These are phyloP conservation scores for Pseudogymnoascus sp. DNA, from an alignment of 2,329 filamentous ascomycete species.

Conservation along the genomic window DNA sequence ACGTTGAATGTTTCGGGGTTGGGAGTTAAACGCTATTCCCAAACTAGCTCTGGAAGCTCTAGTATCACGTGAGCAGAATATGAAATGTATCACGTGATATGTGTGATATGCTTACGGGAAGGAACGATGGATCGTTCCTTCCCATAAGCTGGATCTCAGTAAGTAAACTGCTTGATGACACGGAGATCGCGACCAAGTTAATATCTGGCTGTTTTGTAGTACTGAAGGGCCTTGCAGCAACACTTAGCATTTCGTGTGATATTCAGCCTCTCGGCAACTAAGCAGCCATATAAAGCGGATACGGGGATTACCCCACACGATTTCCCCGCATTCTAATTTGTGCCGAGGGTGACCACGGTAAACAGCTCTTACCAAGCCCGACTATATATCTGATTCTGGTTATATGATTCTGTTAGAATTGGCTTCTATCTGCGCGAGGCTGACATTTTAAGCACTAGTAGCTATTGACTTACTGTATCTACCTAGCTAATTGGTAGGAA, in stretches of 20 bases:
- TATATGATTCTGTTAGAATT: slow-evolving; percentile 2
- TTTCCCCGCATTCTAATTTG: background rate
- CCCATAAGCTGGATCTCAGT: too few species aligned
- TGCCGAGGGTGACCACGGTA: slow-evolving; percentile 1
- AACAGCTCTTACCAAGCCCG: background rate
- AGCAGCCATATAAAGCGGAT: background rate
- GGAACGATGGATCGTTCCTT: background rate
- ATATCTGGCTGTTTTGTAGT: background rate
- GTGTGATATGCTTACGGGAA: background rate
- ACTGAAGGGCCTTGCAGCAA: background rate
- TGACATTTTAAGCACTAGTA: background rate
- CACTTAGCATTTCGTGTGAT: background rate
- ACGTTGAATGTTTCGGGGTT: background rate
- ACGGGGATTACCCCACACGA: background rate
- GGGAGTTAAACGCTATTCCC: background rate
- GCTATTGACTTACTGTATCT: background rate
- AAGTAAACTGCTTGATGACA: background rate
- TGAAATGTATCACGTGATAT: background rate
- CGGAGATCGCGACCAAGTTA: background rate
- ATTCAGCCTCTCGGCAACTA: background rate
- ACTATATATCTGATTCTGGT: background rate
- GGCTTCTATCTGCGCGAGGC: background rate
- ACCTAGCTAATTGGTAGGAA: background rate
- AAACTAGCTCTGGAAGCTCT: background rate
- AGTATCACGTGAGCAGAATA: background rate